Base-by-base conservation (phyloP, 208 protist species). In the Leishmania tropica region DNA sequence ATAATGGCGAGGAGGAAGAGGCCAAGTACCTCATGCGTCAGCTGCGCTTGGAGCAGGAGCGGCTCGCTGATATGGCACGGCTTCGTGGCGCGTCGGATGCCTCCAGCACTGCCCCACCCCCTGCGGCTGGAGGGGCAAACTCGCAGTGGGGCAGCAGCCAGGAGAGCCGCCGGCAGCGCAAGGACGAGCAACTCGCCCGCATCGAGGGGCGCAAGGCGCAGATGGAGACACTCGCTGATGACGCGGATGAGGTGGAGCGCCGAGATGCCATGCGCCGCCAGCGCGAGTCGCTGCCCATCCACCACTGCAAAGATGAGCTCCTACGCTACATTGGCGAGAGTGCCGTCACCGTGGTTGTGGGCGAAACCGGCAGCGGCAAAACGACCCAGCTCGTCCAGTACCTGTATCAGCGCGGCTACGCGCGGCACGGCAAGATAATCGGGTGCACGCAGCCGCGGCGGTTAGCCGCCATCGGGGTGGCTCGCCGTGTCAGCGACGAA, bases 391-490 rank as follows among this genome's bases (percentile, higher is more conserved):
- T 98, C 37, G 91, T 96, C 45, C 96, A 98, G 86, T 98, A 97
- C 84, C 82, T 98, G 35, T 88, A 95, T 60, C 88, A 97, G 62
- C 82, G 79, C 31, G 93, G 94, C 54, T 97, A 95, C 73, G 89
- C 91, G 15, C 70, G 75, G 10, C 37, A 89, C 31, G 89, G 86
- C 31, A 90, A 83, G 70, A 73, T 85, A 70, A 95, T 98, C 80
- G 95, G 90, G 40, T 97, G 96, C 86, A 99, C 99, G 35, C 99
- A 99, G 88, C 99, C 99, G 10, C 88, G 99, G 28, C 92, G 98
- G n/a, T 93, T 99, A 21, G 98, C 98, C 31, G 99, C 98, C 1
- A 95, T 98, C 21, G 95, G 96, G 2, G 95, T 99, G 28, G 93
- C 98, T 11, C 88, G 91, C n/a, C 93, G 99, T 51, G 97, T 99